Evolutionary conservation across 2,329 filamentous ascomycete species (phyloP), one percentile per base, ranked within the genome.

Genomic region (Torrubiella hemipterigena): DNA sequence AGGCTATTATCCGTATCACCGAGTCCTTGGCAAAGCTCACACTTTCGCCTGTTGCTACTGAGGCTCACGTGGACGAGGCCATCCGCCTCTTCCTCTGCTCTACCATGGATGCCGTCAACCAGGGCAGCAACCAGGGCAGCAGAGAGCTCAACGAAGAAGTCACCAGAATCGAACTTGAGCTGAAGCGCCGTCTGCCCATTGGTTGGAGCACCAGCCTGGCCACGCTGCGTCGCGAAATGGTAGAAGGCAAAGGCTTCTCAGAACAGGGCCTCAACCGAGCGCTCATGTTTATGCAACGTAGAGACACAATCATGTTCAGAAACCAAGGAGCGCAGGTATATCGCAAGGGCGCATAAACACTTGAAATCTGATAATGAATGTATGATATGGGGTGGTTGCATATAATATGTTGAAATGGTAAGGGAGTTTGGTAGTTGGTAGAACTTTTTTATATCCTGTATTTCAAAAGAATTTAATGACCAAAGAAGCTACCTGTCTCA

Each of bases 51-150:
- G 69, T 95, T 25, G 91, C 89, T 3, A 87, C 81, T 0, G 89
- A 95, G 55, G 68, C 75, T 28, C 91, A 98, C 49, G 91, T 98
- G 31, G 89, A 98, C 49, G 91, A 98, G 61, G 91, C 91, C 3
- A 98, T 98, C 47, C 80, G 91, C 0, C 71, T 98, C 12, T 98
- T 98, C 77, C 65, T 98, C 18, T 91, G 87, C 42, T 87, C 80
- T 4, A 98, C 91, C 35, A 96, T 98, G 91, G 89, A 98, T 49
- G 91, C 91, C 7, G 86, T 96, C 34, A 89, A 84, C 37, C 85
- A 93, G 47, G 89, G 87, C 37, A 79, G 81, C 43, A 82, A 79
- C 40, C 74, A 82, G 44, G 84, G 83, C 22, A 86, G 78, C 48
- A 80, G 84, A 39, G 89, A 96, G 57, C 64, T 96, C 34, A 89